Conservation (phyloP, 2,329 filamentous ascomycete species). For the Rhynchosporium secalis region DNA sequence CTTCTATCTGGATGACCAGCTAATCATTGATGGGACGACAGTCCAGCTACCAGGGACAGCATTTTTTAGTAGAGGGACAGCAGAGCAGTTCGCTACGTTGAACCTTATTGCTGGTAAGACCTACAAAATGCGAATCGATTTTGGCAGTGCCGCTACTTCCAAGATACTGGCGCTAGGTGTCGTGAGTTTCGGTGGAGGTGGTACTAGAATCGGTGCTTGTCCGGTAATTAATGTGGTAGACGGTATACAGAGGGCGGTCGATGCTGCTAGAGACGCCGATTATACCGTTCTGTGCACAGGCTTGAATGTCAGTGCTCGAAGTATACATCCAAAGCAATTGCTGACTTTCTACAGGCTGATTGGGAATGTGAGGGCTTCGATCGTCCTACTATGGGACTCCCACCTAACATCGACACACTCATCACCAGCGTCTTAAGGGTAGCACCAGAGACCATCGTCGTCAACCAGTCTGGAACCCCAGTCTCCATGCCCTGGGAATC, state of each 20-base stretch:
- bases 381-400: conserved; percentile 33
- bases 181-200: conserved; percentile 58
- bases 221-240: conserved; percentile 55
- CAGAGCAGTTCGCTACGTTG: conserved; percentile 37
- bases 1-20: conserved; percentile 40
- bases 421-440: conserved; percentile 54
- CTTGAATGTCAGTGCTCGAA: conserved; percentile 53
- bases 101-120: conserved; percentile 35
- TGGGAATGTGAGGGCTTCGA: conserved; percentile 42
- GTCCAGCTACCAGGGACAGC: conserved; percentile 41
- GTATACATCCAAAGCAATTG: conserved; percentile 49
- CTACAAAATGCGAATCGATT: conserved; percentile 43
- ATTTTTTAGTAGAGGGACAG: conserved; percentile 43
- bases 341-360: conserved; percentile 53
- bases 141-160: conserved; percentile 58
- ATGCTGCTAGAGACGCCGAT: conserved; percentile 66
- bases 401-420: conserved; percentile 34
- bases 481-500: conserved; percentile 52
- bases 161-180: conserved; percentile 50
- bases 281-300: conserved; percentile 77
- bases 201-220: conserved; percentile 62
- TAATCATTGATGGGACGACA: conserved; percentile 40
- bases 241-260: conserved; percentile 66
- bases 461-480: conserved; percentile 63
- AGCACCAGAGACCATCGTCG: conserved; percentile 59